phyloP scores from a whole-genome alignment of 345 rosid species.

The Lepidium africanum region DNA sequence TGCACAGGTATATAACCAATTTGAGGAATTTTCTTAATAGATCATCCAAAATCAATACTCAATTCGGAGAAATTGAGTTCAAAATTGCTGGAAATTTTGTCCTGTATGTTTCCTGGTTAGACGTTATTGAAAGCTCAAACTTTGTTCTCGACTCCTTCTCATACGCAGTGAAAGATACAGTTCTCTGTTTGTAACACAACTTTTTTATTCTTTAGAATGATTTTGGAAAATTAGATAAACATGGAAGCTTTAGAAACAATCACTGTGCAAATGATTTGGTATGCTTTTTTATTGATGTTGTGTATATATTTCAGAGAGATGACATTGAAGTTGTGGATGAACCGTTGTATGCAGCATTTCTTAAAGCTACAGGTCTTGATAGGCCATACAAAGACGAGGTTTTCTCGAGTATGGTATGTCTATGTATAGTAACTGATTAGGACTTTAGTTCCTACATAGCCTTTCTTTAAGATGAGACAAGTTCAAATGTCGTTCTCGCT shows the following conservation, averaged over 20 bases:
- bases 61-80: neutral
- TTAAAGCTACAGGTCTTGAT: constrained; percentile 40
- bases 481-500: neutral
- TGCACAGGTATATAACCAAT: constrained; percentile 45
- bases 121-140: no score
- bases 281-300: neutral
- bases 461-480: neutral
- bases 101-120: no score
- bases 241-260: no score
- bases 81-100: no score
- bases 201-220: no score
- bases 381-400: constrained; percentile 64
- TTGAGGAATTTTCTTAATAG: neutral
- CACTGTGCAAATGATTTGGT: no score
- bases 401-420: constrained; percentile 55
- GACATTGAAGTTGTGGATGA: constrained; percentile 74
- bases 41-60: no score
- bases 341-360: constrained; percentile 60
- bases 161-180: no score
- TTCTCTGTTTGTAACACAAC: no score
- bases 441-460: neutral
- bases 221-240: no score
- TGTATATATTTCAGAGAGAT: constrained; percentile 46
- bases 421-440: neutral
- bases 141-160: no score